Base-by-base conservation (phyloP, 495 filamentous ascomycete species). In the Neurospora discreta region DNA sequence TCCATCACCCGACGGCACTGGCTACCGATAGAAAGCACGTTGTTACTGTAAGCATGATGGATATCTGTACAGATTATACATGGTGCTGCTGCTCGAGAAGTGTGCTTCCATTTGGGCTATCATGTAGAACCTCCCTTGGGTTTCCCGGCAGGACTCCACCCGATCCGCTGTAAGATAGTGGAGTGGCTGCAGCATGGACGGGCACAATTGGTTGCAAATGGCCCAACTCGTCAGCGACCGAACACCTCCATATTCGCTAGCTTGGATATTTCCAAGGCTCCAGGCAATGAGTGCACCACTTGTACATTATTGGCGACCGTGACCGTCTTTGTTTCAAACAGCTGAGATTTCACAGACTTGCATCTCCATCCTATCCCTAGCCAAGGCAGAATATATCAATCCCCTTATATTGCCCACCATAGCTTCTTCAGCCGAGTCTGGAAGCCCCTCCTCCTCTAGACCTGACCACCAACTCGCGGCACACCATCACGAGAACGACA, bases 391-490 rank as follows among this genome's bases (percentile, higher is more conserved):
- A 9, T 5, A 69, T 8, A 18, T 38, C 1, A 36, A 38, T 65
- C 1, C n/a, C n/a, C n/a, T n/a, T n/a, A n/a, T n/a, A 26, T 65
- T 65, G 52, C 52, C 73, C 80, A 84, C 78, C 79, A 85, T 85
- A 78, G 58, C 78, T 70, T 76, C 77, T 70, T 75, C 73, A 72
- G 69, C 74, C 69, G 71, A 44, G 16, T 68, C 71, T 46, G 70
- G 68, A 65, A 70, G 76, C 77, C 81, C 81, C 81, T 84, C 83
- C 82, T 83, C 82, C 77, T 72, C 69, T 73, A 74, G 74, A 75
- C 74, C 77, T 70, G 69, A 74, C 69, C 72, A 74, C 69, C 72
- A 69, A 71, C 41, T 33, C 43, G 41, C 73, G 71, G 73, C 73
- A 72, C 75, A 76, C 70, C 75, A 68, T 58, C 70, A 69, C 71